Base-by-base conservation (phyloP, 768 basidiomycete species). In the Leucocoprinus sp. region DNA sequence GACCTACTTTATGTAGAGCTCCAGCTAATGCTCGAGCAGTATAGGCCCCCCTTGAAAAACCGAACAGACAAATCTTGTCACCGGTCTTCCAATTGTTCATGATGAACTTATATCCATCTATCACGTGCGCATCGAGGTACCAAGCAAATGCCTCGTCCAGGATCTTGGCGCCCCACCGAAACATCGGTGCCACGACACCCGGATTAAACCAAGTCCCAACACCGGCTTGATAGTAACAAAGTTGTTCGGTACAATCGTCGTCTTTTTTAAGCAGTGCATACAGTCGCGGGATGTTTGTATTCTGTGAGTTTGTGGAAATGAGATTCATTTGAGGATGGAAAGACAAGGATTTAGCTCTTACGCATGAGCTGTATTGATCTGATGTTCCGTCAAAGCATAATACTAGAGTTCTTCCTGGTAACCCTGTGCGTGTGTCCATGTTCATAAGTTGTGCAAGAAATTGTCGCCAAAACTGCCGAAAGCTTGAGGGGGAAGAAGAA, bases 61-160 rank as follows among this genome's bases (percentile, higher is more conserved):
- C 84, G 47, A 87, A 86, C 17, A 88, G 60, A 55, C 80, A 86
- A 24, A 89, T 75, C 58, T 72, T 84, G 57, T 87, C 85, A 1
- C 86, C 88, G 0, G 63, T 54, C n/a, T 64, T 67, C 57, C 82
- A 87, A 54, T 83, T 88, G 50, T 82, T 71, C 87, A 90, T 88
- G 42, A 90, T 63, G 59, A 81, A 90, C 50, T 64, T 67, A 60
- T 90, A 91, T 0, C 88, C 88, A 7, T 74, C 80, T 62, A 79
- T 74, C 18, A 88, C 80, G 61, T 88, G 85, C 1, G 57, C 71
- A 43, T 80, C 78, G 33, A 88, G 65, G 54, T 82, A 87, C 84
- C 83, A 87, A 17, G 87, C 88, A 48, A 87, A 61, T 0, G 82
- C 86, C 40, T 74, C 60, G 53, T 90, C 88, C 31, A 82, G 43